Base-by-base conservation (phyloP, 495 filamentous ascomycete genomes). In the Penicillium antarcticum region DNA sequence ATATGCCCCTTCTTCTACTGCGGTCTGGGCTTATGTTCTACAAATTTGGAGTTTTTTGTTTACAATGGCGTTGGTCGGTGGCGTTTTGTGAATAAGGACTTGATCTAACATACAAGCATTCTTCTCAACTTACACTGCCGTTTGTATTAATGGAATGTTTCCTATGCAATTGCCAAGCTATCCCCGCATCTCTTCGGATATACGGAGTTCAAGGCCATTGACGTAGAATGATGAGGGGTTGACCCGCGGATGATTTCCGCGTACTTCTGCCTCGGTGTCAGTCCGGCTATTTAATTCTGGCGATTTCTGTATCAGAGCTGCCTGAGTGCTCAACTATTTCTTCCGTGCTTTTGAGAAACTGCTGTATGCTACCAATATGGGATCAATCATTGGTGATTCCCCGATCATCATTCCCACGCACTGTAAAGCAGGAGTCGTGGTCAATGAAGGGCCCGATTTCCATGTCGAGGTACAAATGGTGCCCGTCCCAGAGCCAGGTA, bases 391-490 rank as follows among this genome's bases (percentile, higher is more conserved):
- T 2, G 14, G 43, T 6, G 18, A 17, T 23, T 31, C 53, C 31
- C 44, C 53, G 5, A 53, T 51, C 42, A 67, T 76, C 1, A 77
- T 82, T 36, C 80, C 79, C 3, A 74, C 74, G 14, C 60, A 70
- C 61, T 78, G 80, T 56, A 80, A 79, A 52, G 80, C 76, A 0
- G 79, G 74, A 6, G 76, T 81, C 3, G 76, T 81, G 1, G 63
- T 78, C 31, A 79, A 81, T 51, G 74, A 78, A 49, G 80, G 80
- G 3, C 74, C 80, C 0, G 57, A 79, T 46, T 83, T 81, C 57
- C 62, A 59, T 19, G 67, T 81, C 42, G 73, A 76, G 52, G 72
- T 82, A 7, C 70, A 80, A 52, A 65, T 61, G 52, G 74, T 83
- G 5, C 71, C 70, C 24, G 79, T 83, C 0, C 80, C 80, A 14